A percentile compares a stretch with the other conserved stretches of the same genome.
These are phyloP conservation scores for Hydrangea macrophylla DNA, from an alignment of 148 eudicot species.

Conservation along the genomic window DNA sequence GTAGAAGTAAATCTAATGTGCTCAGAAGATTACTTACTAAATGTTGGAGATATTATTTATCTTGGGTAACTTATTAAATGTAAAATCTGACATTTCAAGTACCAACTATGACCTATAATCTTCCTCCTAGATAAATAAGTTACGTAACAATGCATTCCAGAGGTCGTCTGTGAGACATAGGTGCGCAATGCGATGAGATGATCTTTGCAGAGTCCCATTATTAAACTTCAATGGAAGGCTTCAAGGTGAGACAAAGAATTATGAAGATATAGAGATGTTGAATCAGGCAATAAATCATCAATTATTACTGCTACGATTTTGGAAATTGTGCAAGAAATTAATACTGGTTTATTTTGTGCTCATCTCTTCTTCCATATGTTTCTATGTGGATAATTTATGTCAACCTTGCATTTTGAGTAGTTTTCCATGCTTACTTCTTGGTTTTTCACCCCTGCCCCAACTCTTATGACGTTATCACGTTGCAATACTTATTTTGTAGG, in stretches of 20 bases:
- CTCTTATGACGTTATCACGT: background rate
- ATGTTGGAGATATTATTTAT: background rate
- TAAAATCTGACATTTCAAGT: background rate
- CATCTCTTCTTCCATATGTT: background rate
- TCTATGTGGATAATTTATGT: background rate
- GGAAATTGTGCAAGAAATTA: background rate
- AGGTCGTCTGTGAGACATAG: too few species aligned
- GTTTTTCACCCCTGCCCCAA: too few species aligned
- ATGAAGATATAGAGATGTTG: background rate
- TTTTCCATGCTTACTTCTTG: conserved; percentile 3
- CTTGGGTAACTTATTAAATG: background rate
- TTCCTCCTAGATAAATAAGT: background rate
- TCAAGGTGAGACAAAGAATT: background rate
- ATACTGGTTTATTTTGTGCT: background rate
- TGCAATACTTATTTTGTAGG: conserved; percentile 34
- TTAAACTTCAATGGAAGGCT: too few species aligned
- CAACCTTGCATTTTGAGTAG: conserved; percentile 4
- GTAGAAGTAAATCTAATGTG: background rate
- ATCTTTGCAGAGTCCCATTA: too few species aligned
- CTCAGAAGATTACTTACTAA: background rate
- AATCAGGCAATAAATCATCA: background rate
- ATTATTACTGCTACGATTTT: too few species aligned
- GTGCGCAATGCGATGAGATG: too few species aligned
- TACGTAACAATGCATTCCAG: too few species aligned
- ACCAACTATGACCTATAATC: background rate